These are phyloP conservation scores for Tetradesmus obliquus DNA, from an alignment of 139 green algal species.

Conservation along the genomic window DNA sequence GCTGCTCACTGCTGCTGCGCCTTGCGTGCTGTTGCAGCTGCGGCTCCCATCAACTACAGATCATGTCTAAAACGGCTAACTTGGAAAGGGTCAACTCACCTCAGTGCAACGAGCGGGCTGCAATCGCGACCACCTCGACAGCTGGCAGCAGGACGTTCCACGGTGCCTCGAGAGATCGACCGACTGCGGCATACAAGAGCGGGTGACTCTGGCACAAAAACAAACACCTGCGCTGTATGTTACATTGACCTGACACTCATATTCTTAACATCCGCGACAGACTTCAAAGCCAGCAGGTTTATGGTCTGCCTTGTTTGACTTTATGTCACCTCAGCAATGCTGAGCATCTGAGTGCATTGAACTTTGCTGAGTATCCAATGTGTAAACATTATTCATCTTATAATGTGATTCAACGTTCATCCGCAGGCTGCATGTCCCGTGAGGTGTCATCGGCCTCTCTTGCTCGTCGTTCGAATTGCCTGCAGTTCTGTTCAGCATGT, in stretches of 20 bases:
- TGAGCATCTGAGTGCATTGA: background rate
- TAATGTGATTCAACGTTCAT: too few relatives aligned
- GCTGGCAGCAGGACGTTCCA: background rate
- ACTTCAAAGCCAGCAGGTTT: background rate
- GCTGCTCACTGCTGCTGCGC: background rate
- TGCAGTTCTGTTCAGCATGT: background rate
- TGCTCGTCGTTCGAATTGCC: background rate
- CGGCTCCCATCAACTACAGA: background rate
- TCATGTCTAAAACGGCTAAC: background rate
- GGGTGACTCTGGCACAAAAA: too few relatives aligned
- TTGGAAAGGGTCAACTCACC: background rate
- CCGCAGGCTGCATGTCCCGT: too few relatives aligned
- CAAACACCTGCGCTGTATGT: background rate
- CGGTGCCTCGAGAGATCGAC: background rate
- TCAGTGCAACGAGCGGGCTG: background rate
- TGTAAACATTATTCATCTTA: background rate
- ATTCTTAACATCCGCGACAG: background rate
- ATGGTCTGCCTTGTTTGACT: background rate
- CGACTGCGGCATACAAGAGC: background rate
- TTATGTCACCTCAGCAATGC: background rate
- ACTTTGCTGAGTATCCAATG: background rate
- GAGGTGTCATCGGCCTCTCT: too few relatives aligned
- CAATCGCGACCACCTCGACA: background rate
- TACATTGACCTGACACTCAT: background rate
- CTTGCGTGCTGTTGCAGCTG: background rate